Evolutionary conservation across 1,139 yeast species (phyloP).

Genomic region (Yamadazyma atmosphaerica): DNA sequence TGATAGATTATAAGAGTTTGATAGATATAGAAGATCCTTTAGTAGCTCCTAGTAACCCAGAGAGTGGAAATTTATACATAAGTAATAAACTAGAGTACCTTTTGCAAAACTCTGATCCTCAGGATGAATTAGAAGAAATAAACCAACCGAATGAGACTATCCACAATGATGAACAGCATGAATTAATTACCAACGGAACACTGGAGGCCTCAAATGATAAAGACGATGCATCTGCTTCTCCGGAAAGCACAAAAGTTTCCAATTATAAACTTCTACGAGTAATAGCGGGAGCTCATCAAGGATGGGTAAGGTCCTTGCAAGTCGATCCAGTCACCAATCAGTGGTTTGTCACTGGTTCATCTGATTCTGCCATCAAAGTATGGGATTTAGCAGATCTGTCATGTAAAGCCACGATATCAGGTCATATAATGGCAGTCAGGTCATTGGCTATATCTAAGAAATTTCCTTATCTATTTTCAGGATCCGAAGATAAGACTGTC

Average conservation of each 20-base stretch:
- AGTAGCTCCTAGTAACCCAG: conserved; percentile 33
- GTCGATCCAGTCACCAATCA: conserved; percentile 80
- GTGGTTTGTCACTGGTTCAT: conserved; percentile 91
- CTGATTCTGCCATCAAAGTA: conserved; percentile 83
- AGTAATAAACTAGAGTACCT: conserved; percentile 27
- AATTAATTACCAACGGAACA: background rate
- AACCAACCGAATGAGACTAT: background rate
- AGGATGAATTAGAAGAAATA: background rate
- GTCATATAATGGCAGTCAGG: conserved; percentile 89
- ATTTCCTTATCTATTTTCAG: conserved; percentile 87
- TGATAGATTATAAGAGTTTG: conserved; percentile 13
- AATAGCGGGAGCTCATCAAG: conserved; percentile 80
- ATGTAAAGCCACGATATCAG: conserved; percentile 75
- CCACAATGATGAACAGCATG: background rate
- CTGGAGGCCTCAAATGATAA: background rate
- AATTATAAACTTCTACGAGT: conserved; percentile 72
- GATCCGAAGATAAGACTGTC: conserved; percentile 93
- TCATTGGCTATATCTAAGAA: conserved; percentile 70
- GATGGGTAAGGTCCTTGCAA: conserved; percentile 83
- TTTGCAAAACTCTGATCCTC: conserved; percentile 7
- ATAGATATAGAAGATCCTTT: conserved; percentile 18
- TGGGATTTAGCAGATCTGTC: conserved; percentile 85
- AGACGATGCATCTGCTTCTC: background rate
- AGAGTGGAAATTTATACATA: conserved; percentile 35
- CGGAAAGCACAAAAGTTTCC: conserved; percentile 1